A percentile compares a stretch with the other conserved stretches of the same genome.
Conservation (phyloP, 495 filamentous ascomycete species). For the Hyaloscypha bicolor region DNA sequence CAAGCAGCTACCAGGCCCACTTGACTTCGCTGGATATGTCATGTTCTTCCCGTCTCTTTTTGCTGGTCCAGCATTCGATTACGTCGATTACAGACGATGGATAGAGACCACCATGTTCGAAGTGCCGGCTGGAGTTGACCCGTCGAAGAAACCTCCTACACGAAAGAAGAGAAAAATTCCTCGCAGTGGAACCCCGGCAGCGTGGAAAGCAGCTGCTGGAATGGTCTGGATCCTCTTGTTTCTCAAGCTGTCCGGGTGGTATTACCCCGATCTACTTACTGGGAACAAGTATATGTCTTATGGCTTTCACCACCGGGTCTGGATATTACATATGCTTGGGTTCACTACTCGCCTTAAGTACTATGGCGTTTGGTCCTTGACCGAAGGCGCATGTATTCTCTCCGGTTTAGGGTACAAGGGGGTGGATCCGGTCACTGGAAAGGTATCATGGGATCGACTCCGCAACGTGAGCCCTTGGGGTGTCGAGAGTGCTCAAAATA, state of each 20-base stretch:
- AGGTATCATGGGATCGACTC: constrained; percentile 85
- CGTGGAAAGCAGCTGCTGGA: constrained; percentile 71
- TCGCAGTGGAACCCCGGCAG: constrained; percentile 83
- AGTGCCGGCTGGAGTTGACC: constrained; percentile 74
- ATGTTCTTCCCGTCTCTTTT: constrained; percentile 93
- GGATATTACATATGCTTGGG: constrained; percentile 78
- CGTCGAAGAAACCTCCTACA: constrained; percentile 77
- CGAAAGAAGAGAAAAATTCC: constrained; percentile 95
- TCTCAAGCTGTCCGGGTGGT: constrained; percentile 70
- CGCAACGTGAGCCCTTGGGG: constrained; percentile 82
- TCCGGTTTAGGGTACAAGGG: constrained; percentile 94
- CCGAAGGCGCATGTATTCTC: constrained; percentile 93
- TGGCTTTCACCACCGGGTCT: constrained; percentile 70
- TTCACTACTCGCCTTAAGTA: constrained; percentile 85
- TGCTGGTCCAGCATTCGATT: constrained; percentile 90
- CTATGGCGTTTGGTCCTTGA: constrained; percentile 92
- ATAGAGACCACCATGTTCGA: constrained; percentile 95
- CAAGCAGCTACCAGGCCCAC: constrained; percentile 64
- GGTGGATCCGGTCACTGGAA: constrained; percentile 78
- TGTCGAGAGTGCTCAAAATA: constrained; percentile 89
- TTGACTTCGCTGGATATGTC: constrained; percentile 88
- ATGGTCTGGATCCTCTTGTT: constrained; percentile 79
- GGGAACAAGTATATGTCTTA: constrained; percentile 63
- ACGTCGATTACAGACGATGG: constrained; percentile 87
- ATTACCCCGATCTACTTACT: constrained; percentile 61